A percentile compares a stretch with the other conserved stretches of the same genome.
phyloP scores from a whole-genome alignment of 2,329 filamentous ascomycete species.

The Dactylella cylindrospora region DNA sequence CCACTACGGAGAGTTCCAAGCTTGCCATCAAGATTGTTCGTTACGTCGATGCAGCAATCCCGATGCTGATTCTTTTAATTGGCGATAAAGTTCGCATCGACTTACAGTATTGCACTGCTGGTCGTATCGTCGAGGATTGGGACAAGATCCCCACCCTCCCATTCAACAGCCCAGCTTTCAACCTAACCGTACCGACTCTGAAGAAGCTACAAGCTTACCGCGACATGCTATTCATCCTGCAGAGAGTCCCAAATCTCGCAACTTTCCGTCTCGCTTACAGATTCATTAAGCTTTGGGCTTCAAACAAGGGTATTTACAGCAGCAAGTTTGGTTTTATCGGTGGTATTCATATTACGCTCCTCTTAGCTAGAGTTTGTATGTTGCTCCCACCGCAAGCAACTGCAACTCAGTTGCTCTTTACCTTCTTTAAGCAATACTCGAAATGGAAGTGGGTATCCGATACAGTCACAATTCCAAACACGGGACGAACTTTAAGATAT shows the following conservation, averaged over 20 bases:
- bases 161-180: slow-evolving; percentile 59
- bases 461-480: slow-evolving; percentile 63
- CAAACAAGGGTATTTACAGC: slow-evolving; percentile 64
- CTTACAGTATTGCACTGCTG: slow-evolving; percentile 67
- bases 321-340: slow-evolving; percentile 67
- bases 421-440: slow-evolving; percentile 67
- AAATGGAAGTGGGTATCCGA: slow-evolving; percentile 61
- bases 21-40: slow-evolving; percentile 59
- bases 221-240: slow-evolving; percentile 63
- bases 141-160: slow-evolving; percentile 54
- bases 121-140: slow-evolving; percentile 59
- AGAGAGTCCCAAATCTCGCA: slow-evolving; percentile 62
- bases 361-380: slow-evolving; percentile 65
- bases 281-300: slow-evolving; percentile 65
- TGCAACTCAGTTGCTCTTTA: slow-evolving; percentile 58
- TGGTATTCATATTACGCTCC: slow-evolving; percentile 65
- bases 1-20: slow-evolving; percentile 5
- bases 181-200: slow-evolving; percentile 60
- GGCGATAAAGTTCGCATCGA: slow-evolving; percentile 61
- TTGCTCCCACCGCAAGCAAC: slow-evolving; percentile 53
- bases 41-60: slow-evolving; percentile 62
- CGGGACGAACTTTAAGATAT: slow-evolving; percentile 55
- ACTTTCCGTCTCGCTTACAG: slow-evolving; percentile 63
- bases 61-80: slow-evolving; percentile 66
- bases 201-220: slow-evolving; percentile 66